Evolutionary conservation across 257 asterid genomes (phyloP).

Genomic region (Penstemon eatonii): DNA sequence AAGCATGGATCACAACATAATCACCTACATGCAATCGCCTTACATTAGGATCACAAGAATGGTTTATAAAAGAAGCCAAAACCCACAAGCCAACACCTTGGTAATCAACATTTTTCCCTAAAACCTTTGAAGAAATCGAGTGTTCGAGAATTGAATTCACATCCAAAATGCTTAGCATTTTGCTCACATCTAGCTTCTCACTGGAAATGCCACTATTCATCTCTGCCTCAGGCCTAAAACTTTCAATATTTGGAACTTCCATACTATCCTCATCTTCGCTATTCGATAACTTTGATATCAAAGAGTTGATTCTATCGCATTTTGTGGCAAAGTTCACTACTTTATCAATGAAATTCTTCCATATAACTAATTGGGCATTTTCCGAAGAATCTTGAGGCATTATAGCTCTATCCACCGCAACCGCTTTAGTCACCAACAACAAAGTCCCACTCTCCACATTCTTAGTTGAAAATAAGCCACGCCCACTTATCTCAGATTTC

Average conservation of each 20-base stretch:
- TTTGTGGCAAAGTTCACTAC: constrained; percentile 45
- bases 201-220: constrained; percentile 11
- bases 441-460: constrained; percentile 59
- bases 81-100: constrained; percentile 81
- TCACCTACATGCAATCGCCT: constrained; percentile 83
- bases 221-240: constrained; percentile 50
- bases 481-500: constrained; percentile 70
- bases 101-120: constrained; percentile 60
- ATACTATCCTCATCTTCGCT: constrained; percentile 52
- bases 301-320: constrained; percentile 30
- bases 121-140: constrained; percentile 56
- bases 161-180: constrained; percentile 56
- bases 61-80: constrained; percentile 70
- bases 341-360: constrained; percentile 76
- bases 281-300: constrained; percentile 51
- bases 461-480: constrained; percentile 69
- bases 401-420: constrained; percentile 75
- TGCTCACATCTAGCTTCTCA: constrained; percentile 44
- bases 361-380: constrained; percentile 58
- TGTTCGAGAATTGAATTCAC: constrained; percentile 71
- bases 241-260: constrained; percentile 48
- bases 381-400: constrained; percentile 56
- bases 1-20: constrained; percentile 61
- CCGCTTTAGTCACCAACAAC: constrained; percentile 61
- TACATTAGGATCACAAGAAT: constrained; percentile 82